A percentile compares a stretch with the other conserved stretches of the same genome.
Conservation (phyloP, 2,329 filamentous ascomycete species). For the Cladosporium sp. region DNA sequence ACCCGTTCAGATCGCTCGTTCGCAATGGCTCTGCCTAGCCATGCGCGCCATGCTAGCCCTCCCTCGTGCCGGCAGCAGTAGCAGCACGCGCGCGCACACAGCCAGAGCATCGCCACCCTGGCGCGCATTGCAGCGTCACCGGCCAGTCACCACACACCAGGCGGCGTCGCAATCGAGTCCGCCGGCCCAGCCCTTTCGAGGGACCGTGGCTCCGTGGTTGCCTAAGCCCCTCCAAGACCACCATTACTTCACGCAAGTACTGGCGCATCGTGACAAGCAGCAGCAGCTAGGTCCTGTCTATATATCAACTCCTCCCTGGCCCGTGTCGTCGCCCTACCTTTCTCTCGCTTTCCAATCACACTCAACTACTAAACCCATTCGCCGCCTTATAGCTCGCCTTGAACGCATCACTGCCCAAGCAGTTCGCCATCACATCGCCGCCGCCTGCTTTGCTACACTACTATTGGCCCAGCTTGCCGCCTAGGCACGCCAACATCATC, state of each 20-base stretch:
- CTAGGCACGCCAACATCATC: conserved; percentile 1
- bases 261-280: not conserved
- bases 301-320: conserved; percentile 1
- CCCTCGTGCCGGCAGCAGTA: not conserved
- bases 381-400: conserved; percentile 6
- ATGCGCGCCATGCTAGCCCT: not conserved
- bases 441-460: not conserved
- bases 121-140: not conserved
- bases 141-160: not conserved
- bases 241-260: not conserved
- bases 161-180: conserved; percentile 12
- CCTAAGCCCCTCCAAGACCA: conserved; percentile 9
- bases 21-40: not conserved
- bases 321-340: conserved; percentile 5
- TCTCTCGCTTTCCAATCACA: conserved; percentile 10
- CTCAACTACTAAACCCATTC: conserved; percentile 2
- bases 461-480: conserved; percentile 9
- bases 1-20: not conserved
- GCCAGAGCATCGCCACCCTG: not conserved
- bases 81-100: not conserved
- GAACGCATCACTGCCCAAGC: conserved; percentile 8
- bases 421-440: not conserved
- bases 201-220: conserved; percentile 1
- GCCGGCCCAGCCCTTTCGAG: conserved; percentile 1
- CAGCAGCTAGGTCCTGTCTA: conserved; percentile 6